Conservation (phyloP, 495 filamentous ascomycete species). For the Bathelium albidoporum region DNA sequence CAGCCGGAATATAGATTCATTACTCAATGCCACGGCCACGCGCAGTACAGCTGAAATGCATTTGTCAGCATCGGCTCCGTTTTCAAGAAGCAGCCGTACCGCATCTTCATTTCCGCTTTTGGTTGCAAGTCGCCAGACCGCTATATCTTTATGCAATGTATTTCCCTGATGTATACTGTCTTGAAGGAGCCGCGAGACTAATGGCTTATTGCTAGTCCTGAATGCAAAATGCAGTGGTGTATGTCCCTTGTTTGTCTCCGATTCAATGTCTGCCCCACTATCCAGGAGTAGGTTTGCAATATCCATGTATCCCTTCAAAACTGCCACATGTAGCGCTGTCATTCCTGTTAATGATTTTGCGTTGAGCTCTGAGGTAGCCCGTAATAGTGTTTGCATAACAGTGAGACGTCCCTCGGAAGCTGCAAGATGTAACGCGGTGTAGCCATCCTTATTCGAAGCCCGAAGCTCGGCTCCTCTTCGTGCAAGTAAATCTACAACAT, state of each 20-base stretch:
- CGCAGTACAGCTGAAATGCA: too few relatives aligned
- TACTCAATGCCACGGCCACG: too few relatives aligned
- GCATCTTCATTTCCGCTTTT: slow-evolving; percentile 3
- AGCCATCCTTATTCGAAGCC: neutral
- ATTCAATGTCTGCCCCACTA: neutral
- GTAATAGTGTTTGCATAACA: too few relatives aligned
- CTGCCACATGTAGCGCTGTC: slow-evolving; percentile 3
- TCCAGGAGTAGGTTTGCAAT: slow-evolving; percentile 7
- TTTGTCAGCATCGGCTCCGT: neutral
- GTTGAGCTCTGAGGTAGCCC: too few relatives aligned
- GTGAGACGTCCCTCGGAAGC: slow-evolving; percentile 6
- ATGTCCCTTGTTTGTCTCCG: neutral
- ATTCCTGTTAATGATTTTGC: too few relatives aligned
- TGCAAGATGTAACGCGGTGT: slow-evolving; percentile 6
- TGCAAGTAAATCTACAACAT: neutral
- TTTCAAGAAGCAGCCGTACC: neutral
- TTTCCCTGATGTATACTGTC: neutral
- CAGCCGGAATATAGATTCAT: too few relatives aligned
- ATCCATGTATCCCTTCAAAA: slow-evolving; percentile 7
- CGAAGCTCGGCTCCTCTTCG: neutral
- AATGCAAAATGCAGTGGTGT: slow-evolving; percentile 2
- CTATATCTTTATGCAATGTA: neutral
- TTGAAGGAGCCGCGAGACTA: slow-evolving; percentile 3
- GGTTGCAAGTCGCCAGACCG: neutral
- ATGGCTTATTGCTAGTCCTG: slow-evolving; percentile 1